phyloP scores from a whole-genome alignment of 148 eudicot genomes.

The Fagopyrum tataricum region DNA sequence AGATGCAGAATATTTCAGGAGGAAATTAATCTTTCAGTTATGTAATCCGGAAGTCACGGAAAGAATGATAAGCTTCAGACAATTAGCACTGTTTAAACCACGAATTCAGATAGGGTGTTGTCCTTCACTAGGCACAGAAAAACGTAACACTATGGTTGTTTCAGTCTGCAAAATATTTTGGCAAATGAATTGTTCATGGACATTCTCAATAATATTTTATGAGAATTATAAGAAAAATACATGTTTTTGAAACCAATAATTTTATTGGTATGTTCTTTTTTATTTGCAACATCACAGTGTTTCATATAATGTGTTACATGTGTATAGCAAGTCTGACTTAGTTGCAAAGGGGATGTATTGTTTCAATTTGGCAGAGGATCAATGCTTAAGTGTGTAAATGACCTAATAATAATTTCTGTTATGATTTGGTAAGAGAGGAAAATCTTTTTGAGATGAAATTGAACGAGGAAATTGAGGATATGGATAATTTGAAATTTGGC shows the following conservation, averaged over 20 bases:
- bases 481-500: not conserved
- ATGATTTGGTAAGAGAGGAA: not conserved
- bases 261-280: no score
- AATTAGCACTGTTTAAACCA: not conserved
- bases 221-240: not conserved
- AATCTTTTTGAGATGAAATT: not conserved
- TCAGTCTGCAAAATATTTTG: not conserved
- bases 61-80: not conserved
- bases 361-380: not conserved
- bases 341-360: not conserved
- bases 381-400: not conserved
- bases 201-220: not conserved
- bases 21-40: not conserved
- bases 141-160: not conserved
- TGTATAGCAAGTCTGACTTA: not conserved
- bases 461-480: not conserved
- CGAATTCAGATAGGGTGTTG: not conserved
- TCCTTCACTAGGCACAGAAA: not conserved
- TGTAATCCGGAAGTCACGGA: not conserved
- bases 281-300: not conserved
- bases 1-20: not conserved
- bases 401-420: not conserved
- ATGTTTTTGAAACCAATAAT: not conserved
- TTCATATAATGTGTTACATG: not conserved
- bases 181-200: not conserved